Base-by-base conservation (phyloP, 2,329 filamentous ascomycete genomes). In the Tolypocladium ophioglossoides region DNA sequence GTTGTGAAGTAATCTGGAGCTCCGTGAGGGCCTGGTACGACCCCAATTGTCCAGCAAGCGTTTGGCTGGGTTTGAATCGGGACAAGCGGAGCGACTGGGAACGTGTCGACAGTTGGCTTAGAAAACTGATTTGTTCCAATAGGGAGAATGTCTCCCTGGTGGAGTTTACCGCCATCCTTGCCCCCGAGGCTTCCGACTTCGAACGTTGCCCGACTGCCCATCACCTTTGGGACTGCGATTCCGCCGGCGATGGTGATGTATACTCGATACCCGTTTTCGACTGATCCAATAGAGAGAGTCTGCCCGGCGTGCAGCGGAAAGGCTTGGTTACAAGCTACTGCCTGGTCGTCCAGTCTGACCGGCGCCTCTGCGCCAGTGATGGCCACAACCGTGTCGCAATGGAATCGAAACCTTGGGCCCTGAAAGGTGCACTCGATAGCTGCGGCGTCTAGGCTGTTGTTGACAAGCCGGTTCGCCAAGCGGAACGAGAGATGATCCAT, bases 1-100 rank as follows among this genome's bases (percentile, higher is more conserved):
- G 57, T 22, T 11, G 69, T 70, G 54, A 73, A 70, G 49, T 68
- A 68, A 51, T 72, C 70, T 2, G 68, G 66, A 1, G 70, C 63
- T 1, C 68, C 68, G 20, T 74, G 70, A 0, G 72, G 72, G 0
- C 72, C 71, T 1, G 69, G 70, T 8, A 74, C 59, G 2, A 68
- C 71, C 32, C 63, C 59, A 12, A 74, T 62, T 0, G 54, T 63
- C 66, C 68, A 67, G 2, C 57, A 55, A 4, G 64, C 59, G 2
- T 63, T 62, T 3, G 63, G 59, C 39, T 63, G 60, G 37, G 51
- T 52, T 1, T 60, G 62, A 6, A 70, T 59, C 32, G 63, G 63
- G 1, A 60, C 40, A 0, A 53, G 50, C 3, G 57, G 50, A n/a
- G 41, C 18, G 2, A 22, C 10, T 2, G n/a, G 49, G 27, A 48